Evolutionary conservation across 352 stramenopile species (phyloP).

Genomic region (Pythium angustatum): DNA sequence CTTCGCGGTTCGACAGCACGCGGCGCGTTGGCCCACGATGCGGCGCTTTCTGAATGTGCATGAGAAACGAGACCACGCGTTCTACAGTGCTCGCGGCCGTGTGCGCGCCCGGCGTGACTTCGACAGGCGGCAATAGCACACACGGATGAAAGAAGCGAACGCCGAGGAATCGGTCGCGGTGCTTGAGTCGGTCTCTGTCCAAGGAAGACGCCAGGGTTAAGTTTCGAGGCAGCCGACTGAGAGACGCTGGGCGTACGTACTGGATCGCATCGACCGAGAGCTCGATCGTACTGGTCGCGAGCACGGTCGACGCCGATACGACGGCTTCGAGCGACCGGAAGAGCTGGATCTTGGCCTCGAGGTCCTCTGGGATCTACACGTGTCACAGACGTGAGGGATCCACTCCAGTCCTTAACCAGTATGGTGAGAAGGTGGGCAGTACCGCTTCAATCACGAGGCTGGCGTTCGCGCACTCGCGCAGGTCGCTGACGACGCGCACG

Average conservation of each 20-base stretch:
- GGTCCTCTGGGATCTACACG: slow-evolving; percentile 56
- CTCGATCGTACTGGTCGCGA: slow-evolving; percentile 66
- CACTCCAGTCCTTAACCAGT: too few species aligned
- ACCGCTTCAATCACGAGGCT: slow-evolving; percentile 68
- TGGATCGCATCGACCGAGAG: slow-evolving; percentile 62
- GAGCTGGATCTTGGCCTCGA: slow-evolving; percentile 61
- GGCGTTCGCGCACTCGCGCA: slow-evolving; percentile 50
- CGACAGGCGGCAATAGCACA: slow-evolving; percentile 61
- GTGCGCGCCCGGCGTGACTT: slow-evolving; percentile 44
- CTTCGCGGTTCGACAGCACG: slow-evolving; percentile 56
- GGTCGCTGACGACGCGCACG: slow-evolving; percentile 46
- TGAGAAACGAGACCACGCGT: slow-evolving; percentile 48
- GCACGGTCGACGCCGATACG: slow-evolving; percentile 52
- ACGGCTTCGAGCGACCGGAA: slow-evolving; percentile 60
- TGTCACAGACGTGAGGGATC: too few species aligned
- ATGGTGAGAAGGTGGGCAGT: too few species aligned
- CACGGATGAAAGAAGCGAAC: slow-evolving; percentile 77
- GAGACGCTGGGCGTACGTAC: slow-evolving; percentile 32
- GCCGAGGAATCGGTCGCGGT: slow-evolving; percentile 57
- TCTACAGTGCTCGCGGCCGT: slow-evolving; percentile 48
- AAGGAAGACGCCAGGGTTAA: neutral
- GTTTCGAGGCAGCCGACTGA: neutral
- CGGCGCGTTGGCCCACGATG: slow-evolving; percentile 61
- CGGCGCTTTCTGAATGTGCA: slow-evolving; percentile 56
- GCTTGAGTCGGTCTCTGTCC: slow-evolving; percentile 38